Evolutionary conservation across 305 asterid species (phyloP).

Genomic region (Fraxinus latifolia): DNA sequence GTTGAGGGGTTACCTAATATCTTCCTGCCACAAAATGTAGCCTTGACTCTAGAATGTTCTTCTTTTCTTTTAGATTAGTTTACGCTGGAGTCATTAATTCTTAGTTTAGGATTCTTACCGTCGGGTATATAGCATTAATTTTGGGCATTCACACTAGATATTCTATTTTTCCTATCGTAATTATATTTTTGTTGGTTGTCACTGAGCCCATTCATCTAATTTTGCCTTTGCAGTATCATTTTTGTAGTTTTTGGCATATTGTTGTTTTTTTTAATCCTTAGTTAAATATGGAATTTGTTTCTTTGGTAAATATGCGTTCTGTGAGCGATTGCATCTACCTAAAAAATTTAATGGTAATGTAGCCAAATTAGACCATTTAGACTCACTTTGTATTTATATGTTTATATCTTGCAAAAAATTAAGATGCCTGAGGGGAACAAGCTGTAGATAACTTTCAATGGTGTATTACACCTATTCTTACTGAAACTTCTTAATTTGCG

Average conservation of each 20-base stretch:
- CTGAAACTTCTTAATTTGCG: not conserved
- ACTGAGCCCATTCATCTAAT: not conserved
- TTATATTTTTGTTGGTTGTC: not conserved
- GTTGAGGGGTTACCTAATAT: not conserved
- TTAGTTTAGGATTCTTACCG: not conserved
- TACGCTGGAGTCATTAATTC: not conserved
- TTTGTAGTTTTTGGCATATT: not conserved
- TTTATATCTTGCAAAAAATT: not conserved
- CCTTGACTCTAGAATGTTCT: not conserved
- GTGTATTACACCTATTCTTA: not conserved
- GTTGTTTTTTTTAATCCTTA: not conserved
- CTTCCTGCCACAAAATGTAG: not conserved
- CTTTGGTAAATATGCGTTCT: not conserved
- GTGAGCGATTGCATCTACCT: not conserved
- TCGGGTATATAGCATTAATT: not conserved
- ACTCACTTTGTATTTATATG: not conserved
- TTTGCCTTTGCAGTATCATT: not conserved
- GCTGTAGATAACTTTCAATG: not conserved
- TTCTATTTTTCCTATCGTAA: not conserved
- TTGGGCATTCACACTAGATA: not conserved
- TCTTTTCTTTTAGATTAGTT: not conserved
- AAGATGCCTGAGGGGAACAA: not conserved
- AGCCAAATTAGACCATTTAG: not conserved
- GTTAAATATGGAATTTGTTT: not conserved
- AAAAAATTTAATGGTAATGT: not conserved